These are phyloP conservation scores for Wickerhamomyces tratensis DNA, from an alignment of 805 yeast genomes.

Conservation along the genomic window DNA sequence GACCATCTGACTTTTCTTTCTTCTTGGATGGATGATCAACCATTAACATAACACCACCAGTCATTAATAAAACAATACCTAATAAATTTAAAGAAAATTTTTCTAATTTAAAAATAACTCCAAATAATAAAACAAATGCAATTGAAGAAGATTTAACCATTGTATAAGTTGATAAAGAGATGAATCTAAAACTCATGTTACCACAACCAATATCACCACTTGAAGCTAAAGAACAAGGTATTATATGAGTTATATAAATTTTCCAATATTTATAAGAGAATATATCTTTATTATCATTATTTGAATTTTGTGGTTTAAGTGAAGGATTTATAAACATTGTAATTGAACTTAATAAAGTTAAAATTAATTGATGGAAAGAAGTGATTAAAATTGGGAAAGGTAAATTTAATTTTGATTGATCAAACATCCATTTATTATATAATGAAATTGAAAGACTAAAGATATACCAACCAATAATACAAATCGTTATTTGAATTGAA, in stretches of 20 bases:
- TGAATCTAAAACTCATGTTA: conserved; percentile 70
- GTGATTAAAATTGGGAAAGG: conserved; percentile 82
- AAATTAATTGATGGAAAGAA: conserved; percentile 70
- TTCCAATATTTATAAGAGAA: conserved; percentile 14
- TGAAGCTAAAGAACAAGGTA: conserved; percentile 82
- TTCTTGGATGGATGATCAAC: conserved; percentile 34
- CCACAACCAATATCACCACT: conserved; percentile 94
- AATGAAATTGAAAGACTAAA: conserved; percentile 63
- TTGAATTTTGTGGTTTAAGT: conserved; percentile 3
- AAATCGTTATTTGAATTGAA: not conserved
- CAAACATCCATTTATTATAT: conserved; percentile 98
- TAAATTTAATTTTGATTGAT: conserved; percentile 59
- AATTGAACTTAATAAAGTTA: conserved; percentile 38
- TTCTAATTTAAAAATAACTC: conserved; percentile 75
- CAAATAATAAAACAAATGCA: conserved; percentile 83
- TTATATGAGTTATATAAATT: conserved; percentile 42
- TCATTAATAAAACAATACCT: conserved; percentile 69
- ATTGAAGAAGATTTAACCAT: conserved; percentile 87
- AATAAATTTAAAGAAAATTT: conserved; percentile 57
- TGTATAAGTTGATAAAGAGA: conserved; percentile 79
- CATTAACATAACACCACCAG: conserved; percentile 82
- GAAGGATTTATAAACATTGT: conserved; percentile 11
- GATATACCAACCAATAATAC: conserved; percentile 52
- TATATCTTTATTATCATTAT: conserved; percentile 2
- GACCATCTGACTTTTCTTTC: not conserved